These are phyloP conservation scores for Stereocaulon alpinum DNA, from an alignment of 495 filamentous ascomycete genomes.

Conservation along the genomic window DNA sequence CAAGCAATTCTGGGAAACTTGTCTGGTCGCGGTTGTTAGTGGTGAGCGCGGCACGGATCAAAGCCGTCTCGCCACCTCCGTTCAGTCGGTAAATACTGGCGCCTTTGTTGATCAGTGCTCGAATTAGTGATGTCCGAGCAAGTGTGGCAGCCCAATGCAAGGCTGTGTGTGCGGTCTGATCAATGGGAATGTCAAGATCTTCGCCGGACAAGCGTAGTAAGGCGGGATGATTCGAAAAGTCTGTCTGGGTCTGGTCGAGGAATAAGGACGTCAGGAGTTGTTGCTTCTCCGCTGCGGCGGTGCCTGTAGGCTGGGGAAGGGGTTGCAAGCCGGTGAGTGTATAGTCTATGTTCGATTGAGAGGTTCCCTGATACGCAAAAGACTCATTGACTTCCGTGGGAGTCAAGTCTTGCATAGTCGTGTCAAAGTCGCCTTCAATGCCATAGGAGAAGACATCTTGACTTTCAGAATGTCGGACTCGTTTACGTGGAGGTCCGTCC, in stretches of 20 bases:
- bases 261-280: constrained; percentile 80
- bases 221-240: constrained; percentile 55
- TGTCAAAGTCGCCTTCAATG: constrained; percentile 19
- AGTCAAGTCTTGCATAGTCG: constrained; percentile 50
- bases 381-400: constrained; percentile 84
- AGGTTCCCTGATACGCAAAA: constrained; percentile 54
- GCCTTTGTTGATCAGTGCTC: constrained; percentile 69
- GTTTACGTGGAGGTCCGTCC: constrained; percentile 77
- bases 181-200: constrained; percentile 84
- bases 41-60: constrained; percentile 79
- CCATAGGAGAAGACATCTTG: constrained; percentile 31
- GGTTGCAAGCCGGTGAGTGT: constrained; percentile 53
- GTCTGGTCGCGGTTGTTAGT: constrained; percentile 83
- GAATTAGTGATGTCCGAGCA: constrained; percentile 68
- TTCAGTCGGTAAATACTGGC: constrained; percentile 83
- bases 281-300: constrained; percentile 61
- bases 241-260: constrained; percentile 53
- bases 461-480: constrained; percentile 47
- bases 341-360: constrained; percentile 42
- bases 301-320: constrained; percentile 54
- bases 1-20: constrained; percentile 74
- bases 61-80: constrained; percentile 73
- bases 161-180: constrained; percentile 74
- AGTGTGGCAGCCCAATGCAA: constrained; percentile 97
- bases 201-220: constrained; percentile 61